Conservation (phyloP, 2,329 filamentous ascomycete species). For the Beauveria sp. region DNA sequence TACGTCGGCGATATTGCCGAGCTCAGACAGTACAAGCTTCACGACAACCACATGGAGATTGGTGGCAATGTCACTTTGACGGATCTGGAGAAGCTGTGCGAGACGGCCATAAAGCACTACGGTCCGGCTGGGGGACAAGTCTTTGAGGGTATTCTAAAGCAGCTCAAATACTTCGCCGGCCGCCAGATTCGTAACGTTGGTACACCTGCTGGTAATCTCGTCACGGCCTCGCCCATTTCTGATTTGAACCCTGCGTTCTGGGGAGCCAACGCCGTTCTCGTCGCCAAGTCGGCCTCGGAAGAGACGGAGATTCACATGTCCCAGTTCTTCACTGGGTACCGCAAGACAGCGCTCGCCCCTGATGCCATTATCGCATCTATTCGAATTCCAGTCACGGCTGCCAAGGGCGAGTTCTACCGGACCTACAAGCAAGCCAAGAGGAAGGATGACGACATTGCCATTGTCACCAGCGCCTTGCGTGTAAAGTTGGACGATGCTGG, state of each 20-base stretch:
- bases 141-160: conserved; percentile 86
- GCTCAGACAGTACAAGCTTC: conserved; percentile 71
- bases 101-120: conserved; percentile 72
- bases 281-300: conserved; percentile 68
- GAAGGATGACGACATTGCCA: conserved; percentile 97
- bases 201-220: conserved; percentile 88
- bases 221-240: conserved; percentile 91
- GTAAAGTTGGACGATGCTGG: conserved; percentile 63
- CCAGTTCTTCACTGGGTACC: conserved; percentile 87
- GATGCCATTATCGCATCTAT: conserved; percentile 83
- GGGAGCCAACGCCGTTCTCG: conserved; percentile 71
- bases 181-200: conserved; percentile 96
- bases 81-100: conserved; percentile 79
- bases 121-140: conserved; percentile 65
- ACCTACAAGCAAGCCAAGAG: conserved; percentile 95
- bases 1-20: conserved; percentile 92
- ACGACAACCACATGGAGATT: conserved; percentile 78
- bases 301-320: conserved; percentile 86
- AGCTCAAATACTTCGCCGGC: conserved; percentile 90
- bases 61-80: conserved; percentile 90
- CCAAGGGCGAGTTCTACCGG: conserved; percentile 74
- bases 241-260: conserved; percentile 93
- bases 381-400: conserved; percentile 68
- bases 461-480: conserved; percentile 81
- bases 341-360: conserved; percentile 69